Percentiles rank a stretch among this genome's conserved stretches.
Evolutionary conservation across 257 asterid species (phyloP).

Genomic region (Osmanthus fragrans): DNA sequence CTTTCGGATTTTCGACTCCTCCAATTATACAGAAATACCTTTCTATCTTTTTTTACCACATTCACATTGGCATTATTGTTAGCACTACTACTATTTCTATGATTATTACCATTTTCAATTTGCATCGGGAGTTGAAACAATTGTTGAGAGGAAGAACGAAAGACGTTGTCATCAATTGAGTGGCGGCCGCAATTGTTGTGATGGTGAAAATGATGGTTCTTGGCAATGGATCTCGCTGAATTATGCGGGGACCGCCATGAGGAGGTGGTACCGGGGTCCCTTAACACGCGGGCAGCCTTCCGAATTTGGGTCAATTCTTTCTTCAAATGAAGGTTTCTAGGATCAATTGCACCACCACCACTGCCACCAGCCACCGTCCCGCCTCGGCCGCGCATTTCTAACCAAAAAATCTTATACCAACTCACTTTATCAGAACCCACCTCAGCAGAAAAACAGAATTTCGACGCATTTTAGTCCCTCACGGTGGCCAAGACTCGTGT

Average conservation of each 20-base stretch:
- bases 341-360: slow-evolving; percentile 59
- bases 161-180: slow-evolving; percentile 30
- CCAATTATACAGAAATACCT: slow-evolving; percentile 85
- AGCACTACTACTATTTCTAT: slow-evolving; percentile 17
- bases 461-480: neutral
- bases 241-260: slow-evolving; percentile 80
- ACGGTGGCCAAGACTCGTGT: neutral
- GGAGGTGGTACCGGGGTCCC: slow-evolving; percentile 94
- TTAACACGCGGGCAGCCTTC: slow-evolving; percentile 77
- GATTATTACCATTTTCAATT: slow-evolving; percentile 22
- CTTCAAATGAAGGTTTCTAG: slow-evolving; percentile 92
- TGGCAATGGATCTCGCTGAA: slow-evolving; percentile 73
- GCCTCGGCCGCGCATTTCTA: slow-evolving; percentile 37
- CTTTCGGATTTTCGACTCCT: slow-evolving; percentile 77
- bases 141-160: slow-evolving; percentile 35
- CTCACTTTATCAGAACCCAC: neutral
- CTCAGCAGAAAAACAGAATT: neutral
- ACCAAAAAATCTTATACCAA: slow-evolving; percentile 19
- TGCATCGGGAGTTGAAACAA: slow-evolving; percentile 15
- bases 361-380: slow-evolving; percentile 29
- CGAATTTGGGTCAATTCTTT: slow-evolving; percentile 87
- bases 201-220: slow-evolving; percentile 64
- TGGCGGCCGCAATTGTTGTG: slow-evolving; percentile 36
- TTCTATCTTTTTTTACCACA: slow-evolving; percentile 46
- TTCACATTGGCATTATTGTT: slow-evolving; percentile 35